These are phyloP conservation scores for Blastobotrys terrestris DNA, from an alignment of 805 yeast genomes.

Conservation along the genomic window DNA sequence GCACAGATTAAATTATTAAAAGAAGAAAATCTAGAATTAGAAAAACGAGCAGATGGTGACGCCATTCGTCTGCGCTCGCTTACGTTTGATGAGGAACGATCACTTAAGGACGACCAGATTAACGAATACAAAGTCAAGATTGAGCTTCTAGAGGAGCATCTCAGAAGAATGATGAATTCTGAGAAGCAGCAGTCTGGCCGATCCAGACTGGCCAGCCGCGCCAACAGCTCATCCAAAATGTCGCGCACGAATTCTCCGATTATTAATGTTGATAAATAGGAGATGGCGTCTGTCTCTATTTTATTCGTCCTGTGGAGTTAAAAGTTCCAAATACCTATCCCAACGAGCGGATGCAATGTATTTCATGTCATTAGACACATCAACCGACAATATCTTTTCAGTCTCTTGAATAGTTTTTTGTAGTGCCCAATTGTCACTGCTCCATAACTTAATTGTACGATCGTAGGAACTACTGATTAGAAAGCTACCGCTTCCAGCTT, in stretches of 20 bases:
- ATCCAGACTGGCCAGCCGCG: constrained; percentile 19
- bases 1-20: constrained; percentile 27
- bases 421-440: constrained; percentile 64
- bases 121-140: constrained; percentile 24
- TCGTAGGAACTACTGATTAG: constrained; percentile 68
- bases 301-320: constrained; percentile 31
- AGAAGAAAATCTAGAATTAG: constrained; percentile 18
- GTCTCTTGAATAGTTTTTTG: constrained; percentile 47
- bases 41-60: constrained; percentile 23
- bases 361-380: constrained; percentile 40
- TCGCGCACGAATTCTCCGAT: too few species aligned
- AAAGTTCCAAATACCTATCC: constrained; percentile 73
- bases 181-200: constrained; percentile 17
- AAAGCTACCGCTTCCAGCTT: constrained; percentile 38
- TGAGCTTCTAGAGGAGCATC: constrained; percentile 28
- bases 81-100: constrained; percentile 28
- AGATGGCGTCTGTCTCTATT: not conserved
- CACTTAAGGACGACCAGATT: constrained; percentile 24
- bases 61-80: constrained; percentile 21
- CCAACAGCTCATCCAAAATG: too few species aligned
- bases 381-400: constrained; percentile 71
- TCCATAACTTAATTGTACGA: constrained; percentile 51
- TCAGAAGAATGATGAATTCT: constrained; percentile 19
- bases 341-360: constrained; percentile 64
- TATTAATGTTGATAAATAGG: not conserved